Base-by-base conservation (phyloP, 192 early-diverging fungal species). In the Coemansia sp. region DNA sequence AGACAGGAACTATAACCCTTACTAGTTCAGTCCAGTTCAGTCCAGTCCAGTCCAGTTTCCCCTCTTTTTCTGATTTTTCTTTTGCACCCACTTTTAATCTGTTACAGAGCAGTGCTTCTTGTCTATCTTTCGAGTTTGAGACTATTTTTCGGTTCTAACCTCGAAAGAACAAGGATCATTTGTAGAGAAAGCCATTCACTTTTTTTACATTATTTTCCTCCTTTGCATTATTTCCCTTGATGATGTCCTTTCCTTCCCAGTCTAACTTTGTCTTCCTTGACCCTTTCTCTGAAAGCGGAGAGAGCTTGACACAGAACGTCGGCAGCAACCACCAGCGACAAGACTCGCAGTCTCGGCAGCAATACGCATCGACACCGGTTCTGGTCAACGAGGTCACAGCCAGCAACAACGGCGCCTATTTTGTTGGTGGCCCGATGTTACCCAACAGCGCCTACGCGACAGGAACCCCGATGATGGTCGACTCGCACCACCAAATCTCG, bases 191-290 rank as follows among this genome's bases (percentile, higher is more conserved):
- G 32, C 32, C 12, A 28, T 18, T 8, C 33, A 15, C 12, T 35
- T 57, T 57, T 61, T 41, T 61, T 41, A 41, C 36, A 4, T 35
- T 35, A 35, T 36, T 61, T 61, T n/a, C 5, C 51, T 17, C 51
- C 17, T 7, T 18, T 68, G 43, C 59, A 61, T 63, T 63, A 17
- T 28, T 15, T 2, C 20, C 3, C 41, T 18, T 58, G n/a, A 60
- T 65, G 43, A 76, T 78, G 76, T 54, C 81, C 38, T 78, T 72
- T 48, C 51, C 75, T n/a, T 62, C 64, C 18, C 75, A 71, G 34
- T 45, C 72, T 18, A 76, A 70, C 64, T 65, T 78, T 61, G 28
- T 73, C 17, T 75, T 83, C 45, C 57, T 81, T 48, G 67, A 81
- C 38, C 51, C 64, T 41, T 71, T 81, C 61, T 20, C 67, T 28